Evolutionary conservation across 2,329 filamentous ascomycete species (phyloP), one percentile per base, ranked within the genome.

Genomic region (Clonostachys chloroleuca): DNA sequence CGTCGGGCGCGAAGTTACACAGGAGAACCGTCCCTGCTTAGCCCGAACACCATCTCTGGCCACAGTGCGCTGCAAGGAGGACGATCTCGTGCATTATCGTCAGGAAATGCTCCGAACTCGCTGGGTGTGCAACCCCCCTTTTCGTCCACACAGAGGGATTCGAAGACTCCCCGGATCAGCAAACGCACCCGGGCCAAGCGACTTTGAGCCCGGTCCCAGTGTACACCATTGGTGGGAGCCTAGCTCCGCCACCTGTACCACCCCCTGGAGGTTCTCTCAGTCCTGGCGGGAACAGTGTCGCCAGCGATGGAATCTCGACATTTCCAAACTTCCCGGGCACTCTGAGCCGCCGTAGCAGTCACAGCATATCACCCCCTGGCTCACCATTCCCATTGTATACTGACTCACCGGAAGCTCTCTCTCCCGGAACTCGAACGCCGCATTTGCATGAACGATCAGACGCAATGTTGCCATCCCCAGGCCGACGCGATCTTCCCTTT

Each of bases 301-400:
- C 36, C 36, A 39, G 36, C 36, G 36, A 39, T 39, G 24, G 24
- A 4, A 6, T 3, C 24, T 30, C 24, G 24, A 10, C 24, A 30
- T 30, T 30, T 10, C 9, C 24, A 30, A 30, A 10, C 24, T 30
- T 30, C 9, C 24, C 8, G 24, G 17, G 14, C 36, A 9, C 36
- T 8, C 17, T 18, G n/a, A 72, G 68, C 41, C 37, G 40, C 14
- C 67, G 67, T 13, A 63, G 66, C 43, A 69, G 64, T 41, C 62
- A 67, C 24, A 78, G 72, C 47, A 69, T 67, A 20, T 75, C 75
- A 0, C 75, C 77, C 2, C 72, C 75, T 2, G 65, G 74, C 5
- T 78, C 80, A 5, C 84, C 87, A 0, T 92, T 94, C 51, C 88
- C 88, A 2, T 65, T 73, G 6, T 88, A 83, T 52, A 74, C 77